Percentiles rank a stretch among this genome's conserved stretches.
phyloP scores from a whole-genome alignment of 2,329 filamentous ascomycete species.

The Helotiales sp. region DNA sequence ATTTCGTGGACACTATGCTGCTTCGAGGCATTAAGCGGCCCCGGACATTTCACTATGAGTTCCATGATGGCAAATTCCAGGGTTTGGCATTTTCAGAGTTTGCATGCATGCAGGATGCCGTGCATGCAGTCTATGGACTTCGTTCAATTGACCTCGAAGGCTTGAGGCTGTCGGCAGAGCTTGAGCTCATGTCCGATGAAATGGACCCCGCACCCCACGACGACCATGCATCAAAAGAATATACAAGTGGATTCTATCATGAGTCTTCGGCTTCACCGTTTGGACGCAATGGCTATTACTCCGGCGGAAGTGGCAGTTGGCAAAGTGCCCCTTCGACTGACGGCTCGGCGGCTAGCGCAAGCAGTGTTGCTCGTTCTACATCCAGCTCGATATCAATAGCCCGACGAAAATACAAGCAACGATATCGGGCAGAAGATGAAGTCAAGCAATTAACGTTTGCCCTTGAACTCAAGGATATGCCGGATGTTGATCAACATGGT shows the following conservation, averaged over 20 bases:
- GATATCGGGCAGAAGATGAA: too few species aligned
- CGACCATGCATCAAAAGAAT: background rate
- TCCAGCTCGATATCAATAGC: background rate
- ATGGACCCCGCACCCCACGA: background rate
- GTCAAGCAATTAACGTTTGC: too few species aligned
- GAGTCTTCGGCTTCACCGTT: background rate
- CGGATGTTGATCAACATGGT: too few species aligned
- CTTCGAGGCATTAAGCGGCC: background rate
- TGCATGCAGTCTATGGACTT: background rate
- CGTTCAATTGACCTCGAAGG: background rate
- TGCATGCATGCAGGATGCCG: background rate
- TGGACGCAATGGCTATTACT: background rate
- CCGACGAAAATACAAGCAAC: background rate
- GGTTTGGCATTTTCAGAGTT: background rate
- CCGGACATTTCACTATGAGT: background rate
- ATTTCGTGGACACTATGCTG: background rate
- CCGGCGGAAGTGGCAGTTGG: background rate
- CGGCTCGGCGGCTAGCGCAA: background rate
- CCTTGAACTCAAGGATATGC: too few species aligned
- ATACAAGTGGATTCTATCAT: background rate
- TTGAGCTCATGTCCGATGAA: background rate
- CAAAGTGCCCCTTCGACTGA: background rate
- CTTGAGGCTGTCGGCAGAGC: background rate
- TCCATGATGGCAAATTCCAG: background rate
- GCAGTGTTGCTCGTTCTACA: background rate